A percentile compares a stretch with the other conserved stretches of the same genome.
phyloP scores from a whole-genome alignment of 2,329 filamentous ascomycete genomes.

The Tothia fuscella region DNA sequence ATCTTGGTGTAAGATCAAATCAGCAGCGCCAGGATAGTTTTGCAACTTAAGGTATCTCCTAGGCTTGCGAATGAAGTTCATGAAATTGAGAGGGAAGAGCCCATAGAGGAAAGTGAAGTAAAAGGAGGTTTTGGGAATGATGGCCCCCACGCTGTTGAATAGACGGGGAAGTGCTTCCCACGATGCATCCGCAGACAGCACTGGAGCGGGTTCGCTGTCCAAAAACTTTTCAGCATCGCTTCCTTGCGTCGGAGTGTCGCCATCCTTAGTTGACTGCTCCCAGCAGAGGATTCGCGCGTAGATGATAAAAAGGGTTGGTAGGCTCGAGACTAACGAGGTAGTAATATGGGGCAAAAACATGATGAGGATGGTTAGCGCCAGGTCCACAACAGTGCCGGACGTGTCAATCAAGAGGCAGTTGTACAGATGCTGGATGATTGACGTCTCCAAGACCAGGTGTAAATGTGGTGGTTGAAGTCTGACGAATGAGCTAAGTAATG shows the following conservation, averaged over 20 bases:
- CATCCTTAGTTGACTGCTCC: constrained; percentile 37
- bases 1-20: constrained; percentile 65
- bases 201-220: constrained; percentile 12
- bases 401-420: constrained; percentile 66
- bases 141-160: constrained; percentile 48
- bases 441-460: constrained; percentile 59
- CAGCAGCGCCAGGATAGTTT: constrained; percentile 56
- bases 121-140: constrained; percentile 55
- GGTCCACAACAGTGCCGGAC: constrained; percentile 63
- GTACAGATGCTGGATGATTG: constrained; percentile 58
- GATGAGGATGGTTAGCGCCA: constrained; percentile 61
- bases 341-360: constrained; percentile 79
- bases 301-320: constrained; percentile 68
- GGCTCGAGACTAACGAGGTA: constrained; percentile 52
- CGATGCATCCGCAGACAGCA: constrained; percentile 23
- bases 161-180: constrained; percentile 58
- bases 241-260: constrained; percentile 15
- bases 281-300: constrained; percentile 72
- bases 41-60: constrained; percentile 65
- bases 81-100: constrained; percentile 73
- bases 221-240: constrained; percentile 22
- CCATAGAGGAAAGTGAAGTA: constrained; percentile 79
- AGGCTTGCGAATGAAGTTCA: constrained; percentile 75
- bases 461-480: constrained; percentile 69
- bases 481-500: constrained; percentile 60